These are phyloP conservation scores for Clarireedia homoeocarpa DNA, from an alignment of 2,329 filamentous ascomycete species.

Conservation along the genomic window DNA sequence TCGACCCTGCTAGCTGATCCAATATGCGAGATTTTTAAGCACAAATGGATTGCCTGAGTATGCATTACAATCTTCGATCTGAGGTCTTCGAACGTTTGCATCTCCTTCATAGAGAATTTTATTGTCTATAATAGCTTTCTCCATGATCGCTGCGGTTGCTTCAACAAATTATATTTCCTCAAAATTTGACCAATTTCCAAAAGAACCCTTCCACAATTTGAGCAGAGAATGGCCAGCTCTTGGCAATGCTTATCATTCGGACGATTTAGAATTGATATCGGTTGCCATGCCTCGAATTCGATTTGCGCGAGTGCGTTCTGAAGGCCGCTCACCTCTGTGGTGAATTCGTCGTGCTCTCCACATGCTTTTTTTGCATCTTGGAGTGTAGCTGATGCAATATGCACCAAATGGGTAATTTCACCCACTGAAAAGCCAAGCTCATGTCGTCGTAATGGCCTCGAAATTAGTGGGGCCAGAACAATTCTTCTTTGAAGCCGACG, in stretches of 20 bases:
- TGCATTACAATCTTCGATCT: slow-evolving; percentile 8
- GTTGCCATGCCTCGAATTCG: slow-evolving; percentile 44
- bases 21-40: slow-evolving; percentile 4
- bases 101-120: slow-evolving; percentile 10
- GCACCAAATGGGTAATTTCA: background rate
- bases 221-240: slow-evolving; percentile 1
- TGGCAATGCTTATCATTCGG: slow-evolving; percentile 26
- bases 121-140: slow-evolving; percentile 6
- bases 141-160: background rate
- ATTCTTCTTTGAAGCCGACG: too few relatives aligned
- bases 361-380: slow-evolving; percentile 32
- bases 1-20: slow-evolving; percentile 6
- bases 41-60: slow-evolving; percentile 6
- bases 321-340: slow-evolving; percentile 40
- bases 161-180: slow-evolving; percentile 8
- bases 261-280: slow-evolving; percentile 32
- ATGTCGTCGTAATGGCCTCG: too few relatives aligned
- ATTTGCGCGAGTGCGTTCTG: slow-evolving; percentile 47
- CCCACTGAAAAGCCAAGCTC: background rate
- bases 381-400: slow-evolving; percentile 7
- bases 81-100: slow-evolving; percentile 5
- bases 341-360: slow-evolving; percentile 38
- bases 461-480: too few relatives aligned
- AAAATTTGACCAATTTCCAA: slow-evolving; percentile 1
- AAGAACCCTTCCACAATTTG: background rate